Evolutionary conservation across 331 rosid species (phyloP), one percentile per base, ranked within the genome.

Genomic region (Rosa hybrid): DNA sequence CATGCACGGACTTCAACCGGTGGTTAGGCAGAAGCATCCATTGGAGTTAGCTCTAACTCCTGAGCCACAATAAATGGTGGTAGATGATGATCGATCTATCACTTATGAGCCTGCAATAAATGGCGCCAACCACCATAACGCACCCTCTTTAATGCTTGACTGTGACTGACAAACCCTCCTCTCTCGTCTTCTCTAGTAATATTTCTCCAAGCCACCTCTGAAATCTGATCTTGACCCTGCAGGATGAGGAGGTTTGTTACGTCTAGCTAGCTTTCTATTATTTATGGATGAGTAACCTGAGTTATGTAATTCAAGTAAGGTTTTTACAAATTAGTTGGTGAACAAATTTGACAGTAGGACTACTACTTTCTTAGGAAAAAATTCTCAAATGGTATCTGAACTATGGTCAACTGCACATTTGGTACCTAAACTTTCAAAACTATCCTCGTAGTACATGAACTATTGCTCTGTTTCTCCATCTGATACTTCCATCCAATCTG

Each of bases 1-100:
- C 89, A 79, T 87, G 90, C 82, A 45, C 48, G 42, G 68, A 63
- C 76, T 48, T 2, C 38, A 34, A 12, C 21, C 23, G 38, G 71
- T 63, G 10, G 42, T 63, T 27, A 12, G n/a, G 4, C 45, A 16
- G 71, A 65, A 65, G 23, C 71, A 18, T 13, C 71, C 71, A 34
- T 34, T 45, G 71, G 71, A 63, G 68, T 63, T 65, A 34, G 71
- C 7, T 65, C 45, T 12, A 62, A 62, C 14, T 62, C 68, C 68
- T 23, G 68, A 5, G 39, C 41, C 41, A 34, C 71, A 65, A 30
- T 65, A 14, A 65, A 65, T 34, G 71, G 71, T 8, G n/a, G n/a
- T 65, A 0, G 71, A 34, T 12, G 70, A 14, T 6, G 3, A 25
- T 25, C n/a, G 4, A 30, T 65, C 16, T 5, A 34, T 7, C 45